Evolutionary conservation across 2,329 filamentous ascomycete species (phyloP).

Genomic region (Diaporthe sp.): DNA sequence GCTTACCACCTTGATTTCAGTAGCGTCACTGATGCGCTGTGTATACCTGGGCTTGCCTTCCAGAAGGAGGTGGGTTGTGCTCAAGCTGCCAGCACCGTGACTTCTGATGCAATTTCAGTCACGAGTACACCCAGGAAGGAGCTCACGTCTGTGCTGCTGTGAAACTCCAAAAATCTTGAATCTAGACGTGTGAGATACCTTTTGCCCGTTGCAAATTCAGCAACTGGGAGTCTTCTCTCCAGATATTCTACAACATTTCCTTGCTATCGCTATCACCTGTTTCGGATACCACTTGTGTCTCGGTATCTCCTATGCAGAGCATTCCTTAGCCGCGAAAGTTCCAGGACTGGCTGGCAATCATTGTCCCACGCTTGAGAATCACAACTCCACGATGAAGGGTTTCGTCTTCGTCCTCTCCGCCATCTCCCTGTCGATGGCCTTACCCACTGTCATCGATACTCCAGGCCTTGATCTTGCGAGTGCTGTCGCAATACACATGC

Average conservation of each 20-base stretch:
- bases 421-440: not conserved
- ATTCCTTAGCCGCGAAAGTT: not conserved
- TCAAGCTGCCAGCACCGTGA: not conserved
- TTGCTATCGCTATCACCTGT: not conserved
- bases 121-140: not conserved
- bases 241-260: too few relatives aligned
- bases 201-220: not conserved
- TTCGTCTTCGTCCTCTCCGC: not conserved
- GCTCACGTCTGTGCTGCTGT: not conserved
- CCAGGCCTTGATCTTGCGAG: not conserved
- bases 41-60: not conserved
- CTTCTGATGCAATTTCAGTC: not conserved
- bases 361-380: not conserved
- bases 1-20: not conserved
- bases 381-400: not conserved
- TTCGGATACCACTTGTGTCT: not conserved
- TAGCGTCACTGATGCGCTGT: too few relatives aligned
- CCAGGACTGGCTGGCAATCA: not conserved
- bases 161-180: too few relatives aligned
- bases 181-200: too few relatives aligned
- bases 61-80: not conserved
- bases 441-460: not conserved
- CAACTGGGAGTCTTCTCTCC: not conserved
- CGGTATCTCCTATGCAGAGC: not conserved
- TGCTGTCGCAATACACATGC: not conserved